phyloP scores from a whole-genome alignment of 306 rosid species.

The Betula pendula region DNA sequence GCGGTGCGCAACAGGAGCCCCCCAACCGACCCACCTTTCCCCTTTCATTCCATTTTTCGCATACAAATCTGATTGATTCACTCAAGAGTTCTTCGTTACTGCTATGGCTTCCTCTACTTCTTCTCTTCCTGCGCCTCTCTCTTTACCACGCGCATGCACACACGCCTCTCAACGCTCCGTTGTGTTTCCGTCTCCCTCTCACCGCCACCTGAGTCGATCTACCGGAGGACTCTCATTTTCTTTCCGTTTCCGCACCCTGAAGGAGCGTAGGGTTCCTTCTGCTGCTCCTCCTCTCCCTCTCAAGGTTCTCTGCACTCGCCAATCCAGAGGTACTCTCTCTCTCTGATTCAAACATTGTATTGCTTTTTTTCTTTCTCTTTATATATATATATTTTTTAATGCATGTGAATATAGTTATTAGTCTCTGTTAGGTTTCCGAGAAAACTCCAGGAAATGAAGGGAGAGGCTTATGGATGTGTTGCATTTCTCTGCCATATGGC shows the following conservation, averaged over 20 bases:
- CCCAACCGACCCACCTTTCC: neutral
- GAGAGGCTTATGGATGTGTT: neutral
- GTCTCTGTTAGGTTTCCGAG: neutral
- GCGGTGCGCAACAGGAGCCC: too few species aligned
- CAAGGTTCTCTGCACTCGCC: slow-evolving; percentile 41
- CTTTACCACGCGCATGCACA: slow-evolving; percentile 29
- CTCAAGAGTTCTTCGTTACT: neutral
- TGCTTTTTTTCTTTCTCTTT: neutral
- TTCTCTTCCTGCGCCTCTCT: slow-evolving; percentile 22
- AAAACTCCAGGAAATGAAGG: neutral
- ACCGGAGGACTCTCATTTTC: slow-evolving; percentile 35
- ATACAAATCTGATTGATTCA: neutral
- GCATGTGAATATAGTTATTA: neutral
- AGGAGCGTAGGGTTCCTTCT: slow-evolving; percentile 30
- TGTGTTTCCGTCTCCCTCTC: neutral
- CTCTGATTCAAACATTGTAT: neutral
- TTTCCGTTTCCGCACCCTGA: slow-evolving; percentile 25
- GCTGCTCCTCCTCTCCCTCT: slow-evolving; percentile 28
- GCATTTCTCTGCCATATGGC: neutral
- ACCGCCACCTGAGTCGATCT: slow-evolving; percentile 18
- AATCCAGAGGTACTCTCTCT: slow-evolving; percentile 44
- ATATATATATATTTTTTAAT: neutral
- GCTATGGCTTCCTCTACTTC: slow-evolving; percentile 36
- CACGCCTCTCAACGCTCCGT: slow-evolving; percentile 22
- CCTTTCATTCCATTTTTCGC: neutral